Evolutionary conservation across 1,284 basidiomycete genomes (phyloP).

Genomic region (Moesziomyces parantarcticus): DNA sequence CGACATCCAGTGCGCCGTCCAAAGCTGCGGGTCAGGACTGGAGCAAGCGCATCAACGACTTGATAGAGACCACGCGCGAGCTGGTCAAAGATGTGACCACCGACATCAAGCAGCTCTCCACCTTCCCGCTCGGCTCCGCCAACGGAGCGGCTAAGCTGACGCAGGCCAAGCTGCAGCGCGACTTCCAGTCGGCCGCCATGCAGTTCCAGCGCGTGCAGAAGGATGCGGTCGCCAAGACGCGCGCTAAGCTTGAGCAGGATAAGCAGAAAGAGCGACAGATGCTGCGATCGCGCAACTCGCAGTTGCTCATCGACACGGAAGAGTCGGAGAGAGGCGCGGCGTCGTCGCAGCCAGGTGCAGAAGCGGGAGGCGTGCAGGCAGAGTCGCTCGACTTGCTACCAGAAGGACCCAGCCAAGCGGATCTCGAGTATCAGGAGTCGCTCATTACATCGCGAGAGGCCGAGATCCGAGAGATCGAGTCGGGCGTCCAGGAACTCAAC

Average conservation of each 20-base stretch:
- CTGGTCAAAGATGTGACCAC: constrained; percentile 94
- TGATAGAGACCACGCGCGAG: constrained; percentile 90
- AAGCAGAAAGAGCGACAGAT: constrained; percentile 80
- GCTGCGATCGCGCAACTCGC: constrained; percentile 67
- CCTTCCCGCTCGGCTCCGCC: constrained; percentile 14
- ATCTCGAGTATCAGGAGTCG: constrained; percentile 95
- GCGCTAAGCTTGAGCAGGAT: constrained; percentile 82
- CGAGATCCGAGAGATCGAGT: constrained; percentile 96
- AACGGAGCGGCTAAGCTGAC: constrained; percentile 63
- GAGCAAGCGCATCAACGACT: constrained; percentile 76
- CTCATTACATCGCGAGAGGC: constrained; percentile 93
- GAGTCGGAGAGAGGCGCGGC: constrained; percentile 9
- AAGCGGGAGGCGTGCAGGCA: constrained; percentile 12
- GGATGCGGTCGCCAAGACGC: constrained; percentile 84
- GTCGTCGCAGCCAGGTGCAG: neutral
- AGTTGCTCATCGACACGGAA: constrained; percentile 48
- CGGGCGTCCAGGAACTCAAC: constrained; percentile 93
- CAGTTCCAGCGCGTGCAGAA: constrained; percentile 92
- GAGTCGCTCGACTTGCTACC: constrained; percentile 23
- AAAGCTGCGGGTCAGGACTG: constrained; percentile 69
- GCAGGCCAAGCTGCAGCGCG: constrained; percentile 89
- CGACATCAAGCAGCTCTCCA: constrained; percentile 80
- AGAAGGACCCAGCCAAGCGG: constrained; percentile 74
- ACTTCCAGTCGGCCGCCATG: constrained; percentile 87
- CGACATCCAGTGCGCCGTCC: constrained; percentile 9